Conservation (phyloP, 345 rosid species). For the Bretschneidera sinensis region DNA sequence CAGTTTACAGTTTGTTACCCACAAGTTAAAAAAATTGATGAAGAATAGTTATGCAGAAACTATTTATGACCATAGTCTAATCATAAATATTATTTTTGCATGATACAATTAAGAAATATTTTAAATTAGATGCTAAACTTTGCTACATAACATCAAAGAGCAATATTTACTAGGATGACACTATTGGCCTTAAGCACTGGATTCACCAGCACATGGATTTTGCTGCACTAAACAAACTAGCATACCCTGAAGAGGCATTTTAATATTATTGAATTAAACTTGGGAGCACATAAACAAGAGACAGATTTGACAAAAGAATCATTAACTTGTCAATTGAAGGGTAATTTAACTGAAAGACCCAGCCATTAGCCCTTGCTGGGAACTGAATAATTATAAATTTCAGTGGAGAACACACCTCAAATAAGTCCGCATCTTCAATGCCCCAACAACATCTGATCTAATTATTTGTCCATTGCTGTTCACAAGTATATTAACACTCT, state of each 20-base stretch:
- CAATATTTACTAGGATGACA: conserved; percentile 7
- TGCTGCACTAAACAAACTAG: neutral
- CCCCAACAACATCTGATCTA: conserved; percentile 95
- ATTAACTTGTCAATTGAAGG: too few species aligned
- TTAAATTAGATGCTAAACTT: neutral
- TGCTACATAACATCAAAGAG: neutral
- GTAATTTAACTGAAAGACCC: neutral
- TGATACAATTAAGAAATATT: neutral
- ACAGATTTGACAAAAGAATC: too few species aligned
- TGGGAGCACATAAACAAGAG: neutral
- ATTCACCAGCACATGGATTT: neutral
- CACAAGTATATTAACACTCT: conserved; percentile 91
- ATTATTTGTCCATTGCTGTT: conserved; percentile 94
- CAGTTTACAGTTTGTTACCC: neutral
- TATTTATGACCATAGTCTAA: neutral
- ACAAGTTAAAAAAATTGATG: too few species aligned
- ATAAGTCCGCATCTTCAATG: conserved; percentile 94
- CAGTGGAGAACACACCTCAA: conserved; percentile 51
- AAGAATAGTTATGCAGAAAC: neutral
- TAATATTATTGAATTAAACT: too few species aligned
- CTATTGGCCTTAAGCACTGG: conserved; percentile 5
- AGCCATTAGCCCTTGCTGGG: neutral
- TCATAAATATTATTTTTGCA: neutral
- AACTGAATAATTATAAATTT: neutral
- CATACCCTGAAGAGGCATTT: conserved; percentile 6